A percentile compares a stretch with the other conserved stretches of the same genome.
Conservation (phyloP, 805 yeast species). For the Kodamaea kaohsiungensis region DNA sequence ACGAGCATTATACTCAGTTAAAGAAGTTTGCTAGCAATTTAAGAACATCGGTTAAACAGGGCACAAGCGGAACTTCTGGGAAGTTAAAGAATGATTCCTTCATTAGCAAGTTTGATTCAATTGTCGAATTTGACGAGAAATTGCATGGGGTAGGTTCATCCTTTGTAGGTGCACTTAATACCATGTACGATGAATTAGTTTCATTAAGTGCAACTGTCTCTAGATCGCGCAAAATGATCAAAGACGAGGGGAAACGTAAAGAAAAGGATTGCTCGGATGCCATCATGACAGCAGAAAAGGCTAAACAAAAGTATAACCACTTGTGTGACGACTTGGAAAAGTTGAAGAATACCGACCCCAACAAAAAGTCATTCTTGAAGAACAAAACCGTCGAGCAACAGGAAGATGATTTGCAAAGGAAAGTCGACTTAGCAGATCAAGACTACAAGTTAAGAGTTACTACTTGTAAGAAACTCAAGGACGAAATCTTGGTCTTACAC, state of each 20-base stretch:
- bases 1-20: conserved; percentile 73
- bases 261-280: conserved; percentile 88
- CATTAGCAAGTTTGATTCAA: conserved; percentile 60
- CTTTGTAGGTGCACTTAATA: conserved; percentile 74
- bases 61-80: conserved; percentile 24
- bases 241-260: conserved; percentile 77
- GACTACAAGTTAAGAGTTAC: conserved; percentile 82
- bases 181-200: conserved; percentile 81
- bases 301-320: conserved; percentile 69
- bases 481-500: conserved; percentile 66
- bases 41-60: conserved; percentile 46
- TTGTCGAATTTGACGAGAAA: conserved; percentile 78
- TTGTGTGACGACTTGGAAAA: conserved; percentile 86
- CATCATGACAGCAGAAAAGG: conserved; percentile 83
- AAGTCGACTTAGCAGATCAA: conserved; percentile 80
- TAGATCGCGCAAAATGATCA: conserved; percentile 69
- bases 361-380: conserved; percentile 79
- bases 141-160: conserved; percentile 66
- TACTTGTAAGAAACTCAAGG: conserved; percentile 69
- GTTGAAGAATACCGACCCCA: conserved; percentile 76
- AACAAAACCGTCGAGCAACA: conserved; percentile 80
- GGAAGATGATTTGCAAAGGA: conserved; percentile 83
- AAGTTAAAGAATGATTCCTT: conserved; percentile 65
- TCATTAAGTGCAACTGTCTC: conserved; percentile 71
- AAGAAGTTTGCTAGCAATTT: conserved; percentile 67